Conservation (phyloP, 306 rosid genomes). For the Ormosia semicastrata region DNA sequence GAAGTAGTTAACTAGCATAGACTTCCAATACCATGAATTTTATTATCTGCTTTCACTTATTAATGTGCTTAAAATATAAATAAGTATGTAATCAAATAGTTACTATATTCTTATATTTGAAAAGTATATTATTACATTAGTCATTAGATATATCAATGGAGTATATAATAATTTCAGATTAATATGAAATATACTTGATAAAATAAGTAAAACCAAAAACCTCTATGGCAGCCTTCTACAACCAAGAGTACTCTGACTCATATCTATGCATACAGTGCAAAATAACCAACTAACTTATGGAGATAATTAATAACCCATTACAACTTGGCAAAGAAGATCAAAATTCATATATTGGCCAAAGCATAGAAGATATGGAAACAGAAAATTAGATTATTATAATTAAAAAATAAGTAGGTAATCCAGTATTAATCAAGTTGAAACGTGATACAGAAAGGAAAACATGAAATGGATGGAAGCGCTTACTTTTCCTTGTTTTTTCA, state of each 20-base stretch:
- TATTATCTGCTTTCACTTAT: neutral
- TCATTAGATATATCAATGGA: too few relatives aligned
- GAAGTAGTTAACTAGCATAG: neutral
- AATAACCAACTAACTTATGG: neutral
- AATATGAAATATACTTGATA: too few relatives aligned
- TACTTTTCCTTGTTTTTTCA: conserved; percentile 72
- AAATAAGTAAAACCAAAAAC: too few relatives aligned
- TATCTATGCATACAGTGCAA: neutral
- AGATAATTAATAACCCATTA: neutral
- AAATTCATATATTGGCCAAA: neutral
- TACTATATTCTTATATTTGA: too few relatives aligned
- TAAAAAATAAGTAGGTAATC: neutral
- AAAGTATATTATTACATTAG: too few relatives aligned
- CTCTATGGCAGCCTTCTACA: too few relatives aligned
- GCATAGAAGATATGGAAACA: neutral
- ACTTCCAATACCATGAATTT: neutral
- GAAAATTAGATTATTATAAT: neutral
- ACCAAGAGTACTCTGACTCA: neutral
- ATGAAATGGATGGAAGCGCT: neutral
- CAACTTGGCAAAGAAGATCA: neutral
- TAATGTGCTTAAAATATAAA: neutral
- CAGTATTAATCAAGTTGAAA: conserved; percentile 1
- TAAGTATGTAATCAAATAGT: neutral
- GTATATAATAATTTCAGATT: too few relatives aligned
- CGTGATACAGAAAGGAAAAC: neutral